These are phyloP conservation scores for Anacardium occidentale DNA, from an alignment of 345 rosid genomes.

Conservation along the genomic window DNA sequence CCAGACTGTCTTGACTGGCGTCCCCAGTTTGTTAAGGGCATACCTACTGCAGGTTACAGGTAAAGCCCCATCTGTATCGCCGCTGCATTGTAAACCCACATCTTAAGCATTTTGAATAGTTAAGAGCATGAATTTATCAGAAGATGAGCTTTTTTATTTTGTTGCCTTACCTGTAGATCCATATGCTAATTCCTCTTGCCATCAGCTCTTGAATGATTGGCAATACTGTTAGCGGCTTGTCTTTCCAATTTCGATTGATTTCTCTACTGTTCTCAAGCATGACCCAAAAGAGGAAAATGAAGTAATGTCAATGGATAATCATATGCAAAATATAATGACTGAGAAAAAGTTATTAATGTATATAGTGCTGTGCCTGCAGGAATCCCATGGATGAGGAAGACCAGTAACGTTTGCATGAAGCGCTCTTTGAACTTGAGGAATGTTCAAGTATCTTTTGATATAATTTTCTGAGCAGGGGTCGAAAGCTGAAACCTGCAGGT, in stretches of 20 bases:
- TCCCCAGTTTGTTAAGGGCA: slow-evolving; percentile 19
- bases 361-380: slow-evolving; percentile 14
- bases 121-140: neutral
- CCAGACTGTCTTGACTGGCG: slow-evolving; percentile 12
- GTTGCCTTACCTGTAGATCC: slow-evolving; percentile 24
- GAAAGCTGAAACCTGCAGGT: slow-evolving; percentile 13
- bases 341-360: neutral
- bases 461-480: slow-evolving; percentile 24
- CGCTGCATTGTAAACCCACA: slow-evolving; percentile 6
- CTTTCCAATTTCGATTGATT: slow-evolving; percentile 23
- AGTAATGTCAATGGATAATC: neutral
- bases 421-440: slow-evolving; percentile 24
- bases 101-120: neutral
- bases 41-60: slow-evolving; percentile 24
- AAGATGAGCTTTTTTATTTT: neutral
- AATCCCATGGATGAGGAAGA: slow-evolving; percentile 29
- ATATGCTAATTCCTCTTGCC: slow-evolving; percentile 16
- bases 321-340: neutral
- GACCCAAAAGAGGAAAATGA: neutral
- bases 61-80: slow-evolving; percentile 26
- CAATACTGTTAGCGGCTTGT: slow-evolving; percentile 20
- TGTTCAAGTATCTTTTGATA: slow-evolving; percentile 19
- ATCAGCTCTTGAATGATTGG: slow-evolving; percentile 28
- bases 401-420: slow-evolving; percentile 24
- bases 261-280: slow-evolving; percentile 17